Base-by-base conservation (phyloP, 768 basidiomycete species). In the Pleurotus salmoneostramineus region DNA sequence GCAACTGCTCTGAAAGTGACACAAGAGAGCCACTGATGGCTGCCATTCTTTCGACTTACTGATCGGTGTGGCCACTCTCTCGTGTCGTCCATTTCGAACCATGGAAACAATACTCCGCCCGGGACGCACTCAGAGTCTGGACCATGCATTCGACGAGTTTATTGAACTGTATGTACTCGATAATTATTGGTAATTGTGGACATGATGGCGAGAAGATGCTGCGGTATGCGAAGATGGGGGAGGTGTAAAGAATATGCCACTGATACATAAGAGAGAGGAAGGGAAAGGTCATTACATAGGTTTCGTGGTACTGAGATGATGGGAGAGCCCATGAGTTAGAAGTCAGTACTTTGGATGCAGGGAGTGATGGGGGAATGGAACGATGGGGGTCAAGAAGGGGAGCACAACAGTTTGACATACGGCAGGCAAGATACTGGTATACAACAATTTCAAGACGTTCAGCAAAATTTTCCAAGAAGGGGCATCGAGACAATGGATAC, bases 361-460 rank as follows among this genome's bases (percentile, higher is more conserved):
- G 8, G 37, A 40, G 8, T n/a, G 17, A 45, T 45, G 15, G n/a
- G n/a, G n/a, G n/a, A 42, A 42, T 42, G 10, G 40, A 42, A n/a
- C 21, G 21, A 27, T 42, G n/a, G 40, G 40, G n/a, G 44, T 15
- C 44, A 17, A 45, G 17, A 14, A 17, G 14, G 44, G 15, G 12
- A 17, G 44, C 44, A 45, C 44, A 45, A 17, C 44, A 45, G 44
- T 40, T 27, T 10, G 37, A 40, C 44, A 45, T 11, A 17, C 15
- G n/a, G 14, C 6, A 45, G 44, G 12, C 44, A 34, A 51, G 50
- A 51, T 35, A 45, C 37, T 51, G 50, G n/a, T 51, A 51, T 51
- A 51, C 50, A 51, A 51, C 50, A 51, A 35, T 51, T 51, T 31
- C 36, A 5, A 17, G 50, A 51, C 31, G 50, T 51, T 15, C n/a